Conservation (phyloP, 1,284 basidiomycete genomes). For the Apiotrichum brassicae region DNA sequence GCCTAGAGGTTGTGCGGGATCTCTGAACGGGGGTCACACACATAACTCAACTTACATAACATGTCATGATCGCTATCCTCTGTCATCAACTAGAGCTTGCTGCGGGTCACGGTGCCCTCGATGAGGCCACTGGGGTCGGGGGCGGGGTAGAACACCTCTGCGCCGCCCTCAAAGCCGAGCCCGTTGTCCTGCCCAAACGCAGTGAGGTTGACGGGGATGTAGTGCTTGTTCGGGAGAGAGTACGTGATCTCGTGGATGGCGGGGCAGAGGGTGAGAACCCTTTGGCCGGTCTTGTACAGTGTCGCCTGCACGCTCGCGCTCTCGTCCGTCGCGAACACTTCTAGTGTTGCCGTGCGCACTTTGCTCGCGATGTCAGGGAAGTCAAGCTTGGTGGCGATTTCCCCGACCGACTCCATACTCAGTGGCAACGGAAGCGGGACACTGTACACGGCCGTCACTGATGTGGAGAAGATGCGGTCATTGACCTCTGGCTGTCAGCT, state of each 20-base stretch:
- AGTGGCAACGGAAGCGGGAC: slow-evolving; percentile 52
- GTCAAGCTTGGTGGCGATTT: slow-evolving; percentile 57
- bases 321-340: slow-evolving; percentile 77
- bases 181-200: slow-evolving; percentile 50
- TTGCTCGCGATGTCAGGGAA: slow-evolving; percentile 52
- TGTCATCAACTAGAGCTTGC: slow-evolving; percentile 10
- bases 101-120: slow-evolving; percentile 46
- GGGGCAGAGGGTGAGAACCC: slow-evolving; percentile 61
- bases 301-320: slow-evolving; percentile 93
- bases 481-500: too few relatives aligned
- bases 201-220: slow-evolving; percentile 53
- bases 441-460: slow-evolving; percentile 65
- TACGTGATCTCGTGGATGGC: slow-evolving; percentile 63
- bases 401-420: slow-evolving; percentile 50
- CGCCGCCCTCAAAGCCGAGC: slow-evolving; percentile 54
- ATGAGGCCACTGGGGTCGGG: slow-evolving; percentile 58
- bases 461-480: slow-evolving; percentile 84
- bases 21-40: too few relatives aligned
- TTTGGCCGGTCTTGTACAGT: slow-evolving; percentile 78
- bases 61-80: too few relatives aligned
- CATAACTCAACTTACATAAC: too few relatives aligned
- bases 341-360: slow-evolving; percentile 64
- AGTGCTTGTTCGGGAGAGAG: slow-evolving; percentile 87
- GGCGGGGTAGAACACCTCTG: slow-evolving; percentile 73
- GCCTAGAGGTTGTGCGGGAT: too few relatives aligned